A percentile compares a stretch with the other conserved stretches of the same genome.
Conservation (phyloP, 306 rosid genomes). For the Gastrolobium villosum region DNA sequence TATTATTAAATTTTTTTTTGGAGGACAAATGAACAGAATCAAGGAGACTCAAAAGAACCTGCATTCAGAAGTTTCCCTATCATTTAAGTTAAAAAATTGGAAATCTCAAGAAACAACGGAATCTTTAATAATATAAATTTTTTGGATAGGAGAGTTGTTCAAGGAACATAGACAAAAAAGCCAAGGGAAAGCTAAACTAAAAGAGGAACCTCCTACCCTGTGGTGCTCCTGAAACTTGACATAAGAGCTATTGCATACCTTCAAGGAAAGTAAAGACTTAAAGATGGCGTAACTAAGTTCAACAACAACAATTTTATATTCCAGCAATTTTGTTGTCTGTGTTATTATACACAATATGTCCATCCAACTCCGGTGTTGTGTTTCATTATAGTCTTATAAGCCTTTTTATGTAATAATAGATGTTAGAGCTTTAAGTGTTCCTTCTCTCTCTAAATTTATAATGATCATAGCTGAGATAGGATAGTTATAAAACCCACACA, state of each 20-base stretch:
- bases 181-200: neutral
- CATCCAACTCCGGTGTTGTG: constrained; percentile 8
- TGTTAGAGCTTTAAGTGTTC: neutral
- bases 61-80: neutral
- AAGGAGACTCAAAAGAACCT: too few species aligned
- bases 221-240: neutral
- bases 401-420: neutral
- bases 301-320: neutral
- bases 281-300: neutral
- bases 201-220: neutral
- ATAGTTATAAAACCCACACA: constrained; percentile 10
- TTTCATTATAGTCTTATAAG: neutral
- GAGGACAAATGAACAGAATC: too few species aligned
- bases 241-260: neutral
- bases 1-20: too few species aligned
- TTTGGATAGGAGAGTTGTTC: neutral
- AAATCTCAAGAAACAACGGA: neutral
- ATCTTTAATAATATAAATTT: neutral
- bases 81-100: neutral
- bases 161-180: neutral
- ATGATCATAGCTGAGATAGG: constrained; percentile 23
- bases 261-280: neutral
- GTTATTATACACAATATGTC: neutral
- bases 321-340: constrained; percentile 2
- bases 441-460: constrained; percentile 2